Conservation (phyloP, 2,329 filamentous ascomycete genomes). For the Scytalidium lignicola region DNA sequence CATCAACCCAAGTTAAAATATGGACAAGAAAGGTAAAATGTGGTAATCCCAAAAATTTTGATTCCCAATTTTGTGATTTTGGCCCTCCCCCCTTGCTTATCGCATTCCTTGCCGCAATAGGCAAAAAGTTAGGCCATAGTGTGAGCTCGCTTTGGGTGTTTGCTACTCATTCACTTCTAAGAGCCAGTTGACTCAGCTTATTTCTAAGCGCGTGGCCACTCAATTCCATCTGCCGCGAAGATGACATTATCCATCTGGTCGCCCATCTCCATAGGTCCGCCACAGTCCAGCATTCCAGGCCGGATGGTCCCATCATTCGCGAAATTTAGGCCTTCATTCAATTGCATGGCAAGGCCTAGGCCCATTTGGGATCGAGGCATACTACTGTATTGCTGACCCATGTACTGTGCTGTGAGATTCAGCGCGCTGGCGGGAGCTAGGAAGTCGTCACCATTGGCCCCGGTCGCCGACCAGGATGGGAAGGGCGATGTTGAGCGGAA, state of each 20-base stretch:
- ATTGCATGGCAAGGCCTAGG: constrained; percentile 12
- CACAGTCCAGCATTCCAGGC: constrained; percentile 17
- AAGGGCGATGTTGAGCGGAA: constrained; percentile 19
- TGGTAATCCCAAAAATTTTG: too few relatives aligned
- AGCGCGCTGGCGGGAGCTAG: constrained; percentile 15
- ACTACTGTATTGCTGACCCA: constrained; percentile 13
- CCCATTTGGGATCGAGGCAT: constrained; percentile 6
- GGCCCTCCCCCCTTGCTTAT: too few relatives aligned
- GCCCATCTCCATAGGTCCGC: not conserved
- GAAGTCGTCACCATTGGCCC: constrained; percentile 17
- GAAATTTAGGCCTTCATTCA: constrained; percentile 17
- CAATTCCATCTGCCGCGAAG: not conserved
- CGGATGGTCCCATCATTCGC: constrained; percentile 15
- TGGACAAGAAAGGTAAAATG: too few relatives aligned
- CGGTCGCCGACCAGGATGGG: constrained; percentile 13
- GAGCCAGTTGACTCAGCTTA: not conserved
- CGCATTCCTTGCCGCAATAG: too few relatives aligned
- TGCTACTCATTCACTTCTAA: too few relatives aligned
- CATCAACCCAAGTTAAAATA: too few relatives aligned
- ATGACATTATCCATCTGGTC: constrained; percentile 8
- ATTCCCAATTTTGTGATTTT: too few relatives aligned
- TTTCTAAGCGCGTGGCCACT: not conserved
- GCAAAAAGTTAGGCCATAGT: too few relatives aligned
- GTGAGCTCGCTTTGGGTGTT: too few relatives aligned
- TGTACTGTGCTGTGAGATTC: constrained; percentile 18